Percentiles rank a stretch among this genome's conserved stretches.
Evolutionary conservation across 306 rosid species (phyloP).

Genomic region (Inga oerstediana): DNA sequence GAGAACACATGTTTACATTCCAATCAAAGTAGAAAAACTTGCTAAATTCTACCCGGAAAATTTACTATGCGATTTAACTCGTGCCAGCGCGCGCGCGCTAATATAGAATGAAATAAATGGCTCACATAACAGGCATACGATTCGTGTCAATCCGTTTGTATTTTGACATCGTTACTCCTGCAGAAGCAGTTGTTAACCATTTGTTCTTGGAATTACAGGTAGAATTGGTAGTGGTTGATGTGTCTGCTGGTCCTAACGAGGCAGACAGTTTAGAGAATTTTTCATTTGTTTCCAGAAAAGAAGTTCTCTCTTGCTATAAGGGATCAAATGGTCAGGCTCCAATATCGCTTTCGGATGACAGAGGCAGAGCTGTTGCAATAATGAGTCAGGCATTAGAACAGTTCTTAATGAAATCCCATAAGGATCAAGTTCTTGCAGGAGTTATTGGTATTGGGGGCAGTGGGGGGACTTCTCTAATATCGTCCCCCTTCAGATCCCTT

Average conservation of each 20-base stretch:
- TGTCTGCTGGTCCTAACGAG: conserved; percentile 54
- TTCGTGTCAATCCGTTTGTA: conserved; percentile 1
- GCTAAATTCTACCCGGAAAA: neutral
- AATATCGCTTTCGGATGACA: conserved; percentile 55
- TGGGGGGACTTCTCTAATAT: conserved; percentile 83
- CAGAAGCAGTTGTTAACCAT: conserved; percentile 6
- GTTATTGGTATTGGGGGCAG: conserved; percentile 84
- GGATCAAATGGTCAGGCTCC: conserved; percentile 37
- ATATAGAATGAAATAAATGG: neutral
- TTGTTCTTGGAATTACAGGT: conserved; percentile 45
- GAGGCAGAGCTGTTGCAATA: conserved; percentile 70
- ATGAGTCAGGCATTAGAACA: conserved; percentile 70
- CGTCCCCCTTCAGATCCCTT: conserved; percentile 64
- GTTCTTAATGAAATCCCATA: conserved; percentile 54
- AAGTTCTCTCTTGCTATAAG: conserved; percentile 48
- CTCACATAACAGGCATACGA: neutral
- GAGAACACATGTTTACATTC: neutral
- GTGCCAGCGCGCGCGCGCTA: neutral
- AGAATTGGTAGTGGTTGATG: conserved; percentile 67
- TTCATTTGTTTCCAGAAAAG: conserved; percentile 62
- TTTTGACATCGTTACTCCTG: neutral
- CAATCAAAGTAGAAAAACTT: neutral
- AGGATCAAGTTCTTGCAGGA: conserved; percentile 57
- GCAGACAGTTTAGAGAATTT: conserved; percentile 46
- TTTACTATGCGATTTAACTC: neutral